Evolutionary conservation across 345 rosid species (phyloP).

Genomic region (Lumnitzera racemosa): DNA sequence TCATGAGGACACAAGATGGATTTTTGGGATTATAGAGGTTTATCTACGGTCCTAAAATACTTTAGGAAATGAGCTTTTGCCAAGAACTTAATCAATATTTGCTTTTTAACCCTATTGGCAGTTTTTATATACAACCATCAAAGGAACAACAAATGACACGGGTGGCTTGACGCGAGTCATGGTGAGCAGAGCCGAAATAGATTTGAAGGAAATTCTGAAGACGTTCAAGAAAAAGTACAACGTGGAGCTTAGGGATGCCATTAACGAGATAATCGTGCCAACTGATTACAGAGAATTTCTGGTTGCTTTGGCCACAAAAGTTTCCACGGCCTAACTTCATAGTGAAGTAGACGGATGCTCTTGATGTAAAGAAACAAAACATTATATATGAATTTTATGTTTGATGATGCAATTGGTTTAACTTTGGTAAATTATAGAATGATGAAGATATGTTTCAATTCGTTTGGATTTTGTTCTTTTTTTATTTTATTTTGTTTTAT

Average conservation of each 20-base stretch:
- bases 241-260: constrained; percentile 34
- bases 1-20: too few species aligned
- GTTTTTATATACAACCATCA: constrained; percentile 26
- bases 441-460: too few species aligned
- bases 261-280: constrained; percentile 23
- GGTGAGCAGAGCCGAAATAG: constrained; percentile 47
- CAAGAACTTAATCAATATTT: not conserved
- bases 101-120: constrained; percentile 7
- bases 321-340: not conserved
- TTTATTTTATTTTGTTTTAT: too few species aligned
- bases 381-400: too few species aligned
- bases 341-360: too few species aligned
- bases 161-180: constrained; percentile 31
- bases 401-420: not conserved
- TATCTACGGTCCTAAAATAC: too few species aligned
- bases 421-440: not conserved
- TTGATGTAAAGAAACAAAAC: too few species aligned
- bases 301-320: constrained; percentile 31
- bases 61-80: too few species aligned
- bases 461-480: too few species aligned
- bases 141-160: constrained; percentile 22
- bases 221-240: constrained; percentile 35
- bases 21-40: too few species aligned
- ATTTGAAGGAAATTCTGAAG: constrained; percentile 37
- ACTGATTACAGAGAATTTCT: constrained; percentile 55